Conservation (phyloP, 495 filamentous ascomycete genomes). For the Chaetomium tenue region DNA sequence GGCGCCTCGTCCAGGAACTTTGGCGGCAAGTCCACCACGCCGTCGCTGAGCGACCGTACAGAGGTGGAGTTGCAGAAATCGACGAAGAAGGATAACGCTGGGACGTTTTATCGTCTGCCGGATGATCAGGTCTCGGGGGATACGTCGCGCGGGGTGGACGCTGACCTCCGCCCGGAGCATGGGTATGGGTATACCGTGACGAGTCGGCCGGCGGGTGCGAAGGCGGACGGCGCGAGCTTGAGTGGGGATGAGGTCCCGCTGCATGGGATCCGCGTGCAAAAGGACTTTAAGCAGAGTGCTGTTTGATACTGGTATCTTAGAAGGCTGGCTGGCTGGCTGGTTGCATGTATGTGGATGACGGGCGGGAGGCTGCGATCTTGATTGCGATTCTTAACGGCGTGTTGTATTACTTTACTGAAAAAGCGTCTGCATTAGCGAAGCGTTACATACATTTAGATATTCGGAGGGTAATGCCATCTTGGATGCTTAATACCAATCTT, state of each 20-base stretch:
- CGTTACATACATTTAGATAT: not conserved
- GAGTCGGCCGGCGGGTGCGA: slow-evolving; percentile 7
- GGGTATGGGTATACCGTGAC: slow-evolving; percentile 14
- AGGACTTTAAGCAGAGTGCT: slow-evolving; percentile 3
- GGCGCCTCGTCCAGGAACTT: slow-evolving; percentile 7
- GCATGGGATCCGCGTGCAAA: slow-evolving; percentile 16
- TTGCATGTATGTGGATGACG: not conserved
- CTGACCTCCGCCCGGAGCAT: slow-evolving; percentile 11
- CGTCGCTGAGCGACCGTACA: slow-evolving; percentile 1
- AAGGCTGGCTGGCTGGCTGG: not conserved
- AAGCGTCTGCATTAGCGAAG: not conserved
- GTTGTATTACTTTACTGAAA: not conserved
- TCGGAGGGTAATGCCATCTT: not conserved
- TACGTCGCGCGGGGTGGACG: not conserved
- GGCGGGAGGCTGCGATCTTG: not conserved
- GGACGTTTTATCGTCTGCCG: slow-evolving; percentile 16
- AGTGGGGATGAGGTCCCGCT: slow-evolving; percentile 20
- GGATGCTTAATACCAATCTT: too few species aligned
- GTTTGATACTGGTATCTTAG: not conserved
- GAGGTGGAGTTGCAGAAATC: slow-evolving; percentile 10
- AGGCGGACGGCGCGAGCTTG: not conserved
- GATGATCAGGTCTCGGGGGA: not conserved
- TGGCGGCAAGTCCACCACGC: not conserved
- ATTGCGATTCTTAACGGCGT: not conserved
- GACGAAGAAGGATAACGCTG: not conserved